Conservation (phyloP, 768 basidiomycete genomes). For the Mycena chlorophos region DNA sequence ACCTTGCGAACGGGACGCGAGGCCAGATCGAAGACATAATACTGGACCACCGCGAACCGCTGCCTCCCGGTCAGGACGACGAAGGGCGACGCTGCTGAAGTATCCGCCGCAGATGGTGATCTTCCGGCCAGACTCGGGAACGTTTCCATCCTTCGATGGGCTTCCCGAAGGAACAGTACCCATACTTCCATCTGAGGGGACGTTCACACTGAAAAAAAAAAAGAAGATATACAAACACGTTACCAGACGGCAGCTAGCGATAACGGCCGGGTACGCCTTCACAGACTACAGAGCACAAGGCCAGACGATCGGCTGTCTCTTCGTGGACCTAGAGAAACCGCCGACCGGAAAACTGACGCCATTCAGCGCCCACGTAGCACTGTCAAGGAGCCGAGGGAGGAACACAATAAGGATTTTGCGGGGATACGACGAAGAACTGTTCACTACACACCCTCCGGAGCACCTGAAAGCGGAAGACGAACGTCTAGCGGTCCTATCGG, state of each 20-base stretch:
- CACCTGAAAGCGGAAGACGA: neutral
- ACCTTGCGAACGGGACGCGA: slow-evolving; percentile 8
- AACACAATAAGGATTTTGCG: neutral
- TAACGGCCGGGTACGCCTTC: neutral
- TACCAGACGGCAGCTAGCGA: neutral
- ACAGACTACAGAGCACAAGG: neutral
- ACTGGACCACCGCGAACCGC: neutral
- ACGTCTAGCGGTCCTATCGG: neutral
- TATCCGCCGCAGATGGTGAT: neutral
- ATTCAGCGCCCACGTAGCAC: neutral
- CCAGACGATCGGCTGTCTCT: neutral
- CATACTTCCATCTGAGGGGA: neutral
- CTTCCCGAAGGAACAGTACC: neutral
- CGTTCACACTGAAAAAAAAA: neutral
- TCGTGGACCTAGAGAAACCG: neutral
- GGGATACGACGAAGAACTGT: neutral
- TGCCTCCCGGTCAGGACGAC: neutral
- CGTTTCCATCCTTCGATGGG: neutral
- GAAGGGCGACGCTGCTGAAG: neutral
- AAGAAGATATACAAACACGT: neutral
- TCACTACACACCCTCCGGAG: neutral
- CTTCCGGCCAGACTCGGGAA: neutral
- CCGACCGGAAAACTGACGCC: neutral
- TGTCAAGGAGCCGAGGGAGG: neutral
- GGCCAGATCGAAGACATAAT: neutral